A percentile compares a stretch with the other conserved stretches of the same genome.
These are phyloP conservation scores for Coriaria nepalensis DNA, from an alignment of 306 rosid genomes.

Conservation along the genomic window DNA sequence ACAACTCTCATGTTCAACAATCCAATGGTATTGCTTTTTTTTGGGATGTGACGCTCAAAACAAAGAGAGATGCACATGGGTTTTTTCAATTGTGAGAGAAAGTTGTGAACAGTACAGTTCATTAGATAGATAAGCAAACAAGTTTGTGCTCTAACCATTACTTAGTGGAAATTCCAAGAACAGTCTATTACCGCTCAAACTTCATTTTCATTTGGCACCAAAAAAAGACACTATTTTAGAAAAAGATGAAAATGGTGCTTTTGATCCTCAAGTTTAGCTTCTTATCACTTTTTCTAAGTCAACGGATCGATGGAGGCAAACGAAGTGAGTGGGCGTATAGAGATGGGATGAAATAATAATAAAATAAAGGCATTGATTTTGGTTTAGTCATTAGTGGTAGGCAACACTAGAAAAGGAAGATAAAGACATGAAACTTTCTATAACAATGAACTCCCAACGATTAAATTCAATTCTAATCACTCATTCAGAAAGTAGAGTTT, in stretches of 20 bases:
- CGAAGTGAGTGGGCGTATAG: constrained; percentile 30
- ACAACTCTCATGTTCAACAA: no score
- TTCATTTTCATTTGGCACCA: constrained; percentile 54
- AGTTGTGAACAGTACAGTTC: no score
- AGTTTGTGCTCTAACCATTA: no score
- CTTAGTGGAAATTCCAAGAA: no score
- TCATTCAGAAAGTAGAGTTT: constrained; percentile 9
- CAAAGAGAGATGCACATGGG: no score
- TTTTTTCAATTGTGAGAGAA: no score
- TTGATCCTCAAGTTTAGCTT: constrained; percentile 38
- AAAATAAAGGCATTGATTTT: background rate
- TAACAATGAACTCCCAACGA: background rate
- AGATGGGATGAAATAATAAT: constrained; percentile 21
- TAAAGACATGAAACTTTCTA: no score
- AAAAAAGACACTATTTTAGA: background rate
- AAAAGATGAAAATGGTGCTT: constrained; percentile 13
- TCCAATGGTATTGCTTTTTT: no score
- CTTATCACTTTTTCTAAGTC: constrained; percentile 39
- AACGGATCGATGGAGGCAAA: constrained; percentile 31
- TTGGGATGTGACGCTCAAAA: no score
- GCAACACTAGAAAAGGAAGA: no score
- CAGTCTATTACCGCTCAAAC: background rate
- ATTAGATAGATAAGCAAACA: no score
- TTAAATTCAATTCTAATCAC: constrained; percentile 9
- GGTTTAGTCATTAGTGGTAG: no score